Conservation (phyloP, 1,139 yeast genomes). For the Geotrichum carabidarum region DNA sequence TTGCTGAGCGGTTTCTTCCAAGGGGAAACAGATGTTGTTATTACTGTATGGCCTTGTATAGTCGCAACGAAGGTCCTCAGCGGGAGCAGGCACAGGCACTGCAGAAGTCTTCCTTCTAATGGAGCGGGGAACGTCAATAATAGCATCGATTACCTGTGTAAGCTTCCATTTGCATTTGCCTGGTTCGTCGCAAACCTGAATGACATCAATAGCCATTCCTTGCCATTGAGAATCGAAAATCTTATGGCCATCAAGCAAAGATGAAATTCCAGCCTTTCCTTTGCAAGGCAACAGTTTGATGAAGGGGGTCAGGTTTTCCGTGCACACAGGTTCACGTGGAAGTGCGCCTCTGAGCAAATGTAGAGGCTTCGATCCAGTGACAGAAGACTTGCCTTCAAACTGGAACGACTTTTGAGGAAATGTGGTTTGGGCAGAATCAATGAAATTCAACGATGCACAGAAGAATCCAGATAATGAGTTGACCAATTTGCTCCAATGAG, state of each 20-base stretch:
- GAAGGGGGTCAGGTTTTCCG: conserved; percentile 94
- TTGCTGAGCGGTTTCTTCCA: conserved; percentile 48
- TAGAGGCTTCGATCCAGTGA: conserved; percentile 30
- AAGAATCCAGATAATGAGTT: conserved; percentile 83
- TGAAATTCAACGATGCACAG: conserved; percentile 90
- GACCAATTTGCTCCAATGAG: conserved; percentile 66
- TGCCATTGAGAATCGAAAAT: conserved; percentile 96
- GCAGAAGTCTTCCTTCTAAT: conserved; percentile 60
- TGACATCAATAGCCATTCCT: conserved; percentile 79
- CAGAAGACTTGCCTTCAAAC: conserved; percentile 28
- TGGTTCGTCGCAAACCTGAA: conserved; percentile 47
- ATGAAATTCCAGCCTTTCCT: conserved; percentile 84
- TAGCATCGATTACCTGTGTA: conserved; percentile 68
- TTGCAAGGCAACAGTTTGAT: conserved; percentile 84
- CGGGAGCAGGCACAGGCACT: conserved; percentile 74
- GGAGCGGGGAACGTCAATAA: conserved; percentile 66
- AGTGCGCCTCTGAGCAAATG: conserved; percentile 76
- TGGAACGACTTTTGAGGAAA: conserved; percentile 53
- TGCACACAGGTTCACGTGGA: conserved; percentile 94
- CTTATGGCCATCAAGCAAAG: conserved; percentile 87
- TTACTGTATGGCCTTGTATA: conserved; percentile 49
- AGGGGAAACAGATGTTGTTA: conserved; percentile 73
- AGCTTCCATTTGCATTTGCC: conserved; percentile 49
- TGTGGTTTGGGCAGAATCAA: conserved; percentile 75
- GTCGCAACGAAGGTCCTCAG: conserved; percentile 69